phyloP scores from a whole-genome alignment of 495 filamentous ascomycete species.

The Xanthoparmelia taractica region DNA sequence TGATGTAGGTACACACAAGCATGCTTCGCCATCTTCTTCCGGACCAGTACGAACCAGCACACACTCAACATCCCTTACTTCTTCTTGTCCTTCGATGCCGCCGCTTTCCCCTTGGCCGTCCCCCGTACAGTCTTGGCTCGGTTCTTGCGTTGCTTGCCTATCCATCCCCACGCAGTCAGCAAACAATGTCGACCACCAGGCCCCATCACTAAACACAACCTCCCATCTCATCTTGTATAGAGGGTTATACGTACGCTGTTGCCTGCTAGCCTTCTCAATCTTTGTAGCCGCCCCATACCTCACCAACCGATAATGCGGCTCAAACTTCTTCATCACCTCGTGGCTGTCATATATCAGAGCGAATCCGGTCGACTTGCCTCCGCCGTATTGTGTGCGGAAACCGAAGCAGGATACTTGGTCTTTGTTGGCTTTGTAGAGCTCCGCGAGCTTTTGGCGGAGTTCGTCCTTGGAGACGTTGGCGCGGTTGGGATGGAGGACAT shows the following conservation, averaged over 20 bases:
- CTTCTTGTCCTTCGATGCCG: conserved; percentile 67
- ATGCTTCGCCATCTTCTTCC: conserved; percentile 2
- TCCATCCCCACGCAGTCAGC: conserved; percentile 20
- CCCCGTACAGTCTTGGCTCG: conserved; percentile 95
- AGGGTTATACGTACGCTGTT: conserved; percentile 79
- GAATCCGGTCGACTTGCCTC: conserved; percentile 98
- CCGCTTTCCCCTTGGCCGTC: conserved; percentile 83
- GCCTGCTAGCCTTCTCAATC: conserved; percentile 91
- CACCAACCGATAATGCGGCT: conserved; percentile 94
- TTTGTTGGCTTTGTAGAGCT: conserved; percentile 95
- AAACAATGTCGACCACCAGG: not conserved
- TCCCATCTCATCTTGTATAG: not conserved
- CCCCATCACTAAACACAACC: not conserved
- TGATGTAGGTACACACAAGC: conserved; percentile 12
- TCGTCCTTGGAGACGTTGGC: conserved; percentile 98
- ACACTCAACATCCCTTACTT: conserved; percentile 35
- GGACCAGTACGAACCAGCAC: conserved; percentile 26
- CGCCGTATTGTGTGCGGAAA: conserved; percentile 97
- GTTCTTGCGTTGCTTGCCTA: conserved; percentile 99
- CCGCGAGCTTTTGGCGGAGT: conserved; percentile 87
- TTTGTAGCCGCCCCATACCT: conserved; percentile 83
- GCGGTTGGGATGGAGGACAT: conserved; percentile 98
- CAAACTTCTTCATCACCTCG: conserved; percentile 99
- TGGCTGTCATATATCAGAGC: conserved; percentile 95
- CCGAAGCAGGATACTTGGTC: conserved; percentile 96